Conservation (phyloP, 805 yeast species). For the Saccharomyces jurei region DNA sequence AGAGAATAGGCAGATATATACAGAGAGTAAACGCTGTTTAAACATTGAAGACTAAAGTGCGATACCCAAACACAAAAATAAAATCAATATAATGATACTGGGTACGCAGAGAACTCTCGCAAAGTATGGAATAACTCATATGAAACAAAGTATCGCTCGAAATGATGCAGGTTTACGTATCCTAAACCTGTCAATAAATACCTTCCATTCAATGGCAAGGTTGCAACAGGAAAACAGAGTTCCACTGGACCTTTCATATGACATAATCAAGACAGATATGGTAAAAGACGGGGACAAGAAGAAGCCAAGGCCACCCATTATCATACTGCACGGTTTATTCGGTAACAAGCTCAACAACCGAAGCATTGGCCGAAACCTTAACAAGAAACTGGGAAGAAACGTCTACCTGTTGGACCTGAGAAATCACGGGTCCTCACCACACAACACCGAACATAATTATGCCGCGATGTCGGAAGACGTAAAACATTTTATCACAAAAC, state of each 20-base stretch:
- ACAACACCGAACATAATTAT: conserved; percentile 60
- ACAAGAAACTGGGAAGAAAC: conserved; percentile 42
- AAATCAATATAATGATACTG: background rate
- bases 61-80: background rate
- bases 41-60: background rate
- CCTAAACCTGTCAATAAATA: background rate
- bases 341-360: conserved; percentile 80
- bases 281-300: conserved; percentile 13
- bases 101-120: background rate
- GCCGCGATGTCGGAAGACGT: conserved; percentile 80
- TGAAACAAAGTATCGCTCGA: conserved; percentile 22
- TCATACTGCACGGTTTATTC: conserved; percentile 82
- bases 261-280: conserved; percentile 34
- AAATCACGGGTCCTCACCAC: conserved; percentile 92
- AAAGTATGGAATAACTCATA: conserved; percentile 17
- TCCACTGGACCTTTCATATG: conserved; percentile 51
- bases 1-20: background rate
- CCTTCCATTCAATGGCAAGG: conserved; percentile 14
- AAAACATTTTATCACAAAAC: conserved; percentile 53
- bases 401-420: conserved; percentile 71
- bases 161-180: conserved; percentile 6
- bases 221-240: conserved; percentile 30
- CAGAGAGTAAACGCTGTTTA: background rate
- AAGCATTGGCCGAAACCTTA: conserved; percentile 58
- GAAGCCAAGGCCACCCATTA: conserved; percentile 45